phyloP scores from a whole-genome alignment of 1,284 basidiomycete species.

The Neonothopanus nambi region DNA sequence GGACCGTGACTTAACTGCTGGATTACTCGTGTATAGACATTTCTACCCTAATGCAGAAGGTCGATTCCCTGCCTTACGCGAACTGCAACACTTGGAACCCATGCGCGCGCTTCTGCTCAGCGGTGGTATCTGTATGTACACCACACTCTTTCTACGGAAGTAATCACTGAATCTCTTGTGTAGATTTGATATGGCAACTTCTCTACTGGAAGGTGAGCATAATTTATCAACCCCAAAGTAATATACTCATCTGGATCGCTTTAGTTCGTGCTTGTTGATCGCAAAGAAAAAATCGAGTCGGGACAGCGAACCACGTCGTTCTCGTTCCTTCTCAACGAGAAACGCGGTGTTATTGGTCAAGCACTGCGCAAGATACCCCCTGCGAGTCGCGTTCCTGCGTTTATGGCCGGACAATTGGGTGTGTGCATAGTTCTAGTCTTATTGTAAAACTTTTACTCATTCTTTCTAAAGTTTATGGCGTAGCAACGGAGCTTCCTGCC shows the following conservation, averaged over 20 bases:
- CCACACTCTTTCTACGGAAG: slow-evolving; percentile 8
- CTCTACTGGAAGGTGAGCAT: slow-evolving; percentile 81
- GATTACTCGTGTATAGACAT: slow-evolving; percentile 51
- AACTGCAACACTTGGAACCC: slow-evolving; percentile 66
- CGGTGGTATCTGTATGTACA: slow-evolving; percentile 66
- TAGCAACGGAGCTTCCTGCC: slow-evolving; percentile 86
- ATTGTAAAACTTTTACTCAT: neutral
- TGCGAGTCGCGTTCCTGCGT: slow-evolving; percentile 67
- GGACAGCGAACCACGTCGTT: slow-evolving; percentile 87
- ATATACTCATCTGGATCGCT: neutral
- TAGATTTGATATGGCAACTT: slow-evolving; percentile 86
- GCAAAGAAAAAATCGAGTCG: slow-evolving; percentile 83
- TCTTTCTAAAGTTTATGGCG: slow-evolving; percentile 67
- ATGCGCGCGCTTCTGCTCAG: slow-evolving; percentile 66
- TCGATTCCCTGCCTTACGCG: slow-evolving; percentile 80
- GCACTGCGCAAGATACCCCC: slow-evolving; percentile 60
- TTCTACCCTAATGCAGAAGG: slow-evolving; percentile 75
- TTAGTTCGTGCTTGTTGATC: slow-evolving; percentile 82
- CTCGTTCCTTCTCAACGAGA: slow-evolving; percentile 83
- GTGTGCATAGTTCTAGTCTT: slow-evolving; percentile 30
- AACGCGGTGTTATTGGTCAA: slow-evolving; percentile 79
- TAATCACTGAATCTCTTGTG: slow-evolving; percentile 16
- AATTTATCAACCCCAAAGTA: neutral
- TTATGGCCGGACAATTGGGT: slow-evolving; percentile 87
- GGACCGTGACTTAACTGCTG: slow-evolving; percentile 11